Base-by-base conservation (phyloP, 176 grass and related monocot genomes). In the Thalia dealbata region DNA sequence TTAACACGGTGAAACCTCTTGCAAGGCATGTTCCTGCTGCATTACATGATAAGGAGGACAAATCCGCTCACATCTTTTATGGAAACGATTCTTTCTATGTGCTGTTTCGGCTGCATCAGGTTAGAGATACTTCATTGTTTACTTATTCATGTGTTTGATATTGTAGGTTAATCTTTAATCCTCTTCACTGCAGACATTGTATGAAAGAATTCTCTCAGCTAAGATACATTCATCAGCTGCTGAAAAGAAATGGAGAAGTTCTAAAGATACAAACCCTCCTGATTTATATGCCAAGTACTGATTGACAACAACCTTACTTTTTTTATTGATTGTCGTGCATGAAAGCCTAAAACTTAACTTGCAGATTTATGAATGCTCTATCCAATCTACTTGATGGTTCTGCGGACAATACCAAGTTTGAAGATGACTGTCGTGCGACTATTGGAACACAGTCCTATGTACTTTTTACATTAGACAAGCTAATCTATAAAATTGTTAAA, bases 371-470 rank as follows among this genome's bases (percentile, higher is more conserved):
- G 74, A 91, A 59, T 77, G 95, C 83, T 8, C 71, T 99, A 14
- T 99, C 88, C 63, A 90, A 88, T 83, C 86, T 99, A 66, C 87
- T 99, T 58, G 95, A 99, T 84, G 95, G 95, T 55, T 91, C 95
- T 78, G 80, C 95, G 52, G 95, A 99, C 78, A 93, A 99, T 81
- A 88, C 95, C 10, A 99, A 93, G 73, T 99, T 99, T 86, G 95
- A 99, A 82, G 95, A 99, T 79, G 95, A 99, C 24, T 99, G 95
- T 38, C 90, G 95, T 76, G 81, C 87, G 61, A 93, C 91, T 68
- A 99, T 99, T 78, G 95, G 95, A 24, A 99, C 95, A 77, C 90
- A 99, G 48, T 99, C 95, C 52, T 99, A 99, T 87, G 90, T 99
- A 68, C 81, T 99, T 26, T 99, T 99, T 69, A 99, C 95, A 74